Conservation (phyloP, 441 rosid genomes). For the Euphorbia schlechtendalii region DNA sequence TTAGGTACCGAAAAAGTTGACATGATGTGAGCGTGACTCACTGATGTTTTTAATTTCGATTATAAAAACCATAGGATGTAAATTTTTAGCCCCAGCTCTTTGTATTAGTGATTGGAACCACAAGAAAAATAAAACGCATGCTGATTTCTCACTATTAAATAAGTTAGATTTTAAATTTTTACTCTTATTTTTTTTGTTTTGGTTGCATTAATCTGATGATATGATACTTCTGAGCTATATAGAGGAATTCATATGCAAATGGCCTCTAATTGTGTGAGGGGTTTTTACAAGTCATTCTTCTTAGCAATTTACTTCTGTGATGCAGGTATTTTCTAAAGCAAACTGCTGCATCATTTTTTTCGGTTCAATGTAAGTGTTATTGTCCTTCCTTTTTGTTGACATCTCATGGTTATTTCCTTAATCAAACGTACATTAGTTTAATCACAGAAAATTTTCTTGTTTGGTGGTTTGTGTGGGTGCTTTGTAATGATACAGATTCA, state of each 20-base stretch:
- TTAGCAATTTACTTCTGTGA: background rate
- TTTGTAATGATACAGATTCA: background rate
- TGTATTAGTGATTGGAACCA: too few relatives aligned
- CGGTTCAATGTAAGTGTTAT: slow-evolving; percentile 5
- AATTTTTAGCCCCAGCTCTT: too few relatives aligned
- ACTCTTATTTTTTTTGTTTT: background rate
- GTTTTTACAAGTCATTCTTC: background rate
- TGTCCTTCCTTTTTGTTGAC: background rate
- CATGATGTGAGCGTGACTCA: too few relatives aligned
- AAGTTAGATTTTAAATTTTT: background rate
- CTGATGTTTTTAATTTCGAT: too few relatives aligned
- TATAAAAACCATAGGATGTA: too few relatives aligned
- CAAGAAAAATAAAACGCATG: too few relatives aligned
- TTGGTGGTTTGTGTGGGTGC: background rate
- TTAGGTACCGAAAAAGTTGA: too few relatives aligned
- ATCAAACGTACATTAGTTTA: background rate
- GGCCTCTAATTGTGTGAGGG: background rate
- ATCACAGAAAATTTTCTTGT: background rate
- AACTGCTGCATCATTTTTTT: slow-evolving; percentile 1
- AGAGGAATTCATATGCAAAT: background rate
- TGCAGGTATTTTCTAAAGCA: slow-evolving; percentile 7
- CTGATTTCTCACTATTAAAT: background rate
- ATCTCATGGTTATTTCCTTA: background rate
- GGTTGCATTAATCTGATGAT: slow-evolving; percentile 1
- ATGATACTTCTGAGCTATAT: background rate